These are phyloP conservation scores for Chionographis japonica DNA, from an alignment of 106 monocot genomes.

Conservation along the genomic window DNA sequence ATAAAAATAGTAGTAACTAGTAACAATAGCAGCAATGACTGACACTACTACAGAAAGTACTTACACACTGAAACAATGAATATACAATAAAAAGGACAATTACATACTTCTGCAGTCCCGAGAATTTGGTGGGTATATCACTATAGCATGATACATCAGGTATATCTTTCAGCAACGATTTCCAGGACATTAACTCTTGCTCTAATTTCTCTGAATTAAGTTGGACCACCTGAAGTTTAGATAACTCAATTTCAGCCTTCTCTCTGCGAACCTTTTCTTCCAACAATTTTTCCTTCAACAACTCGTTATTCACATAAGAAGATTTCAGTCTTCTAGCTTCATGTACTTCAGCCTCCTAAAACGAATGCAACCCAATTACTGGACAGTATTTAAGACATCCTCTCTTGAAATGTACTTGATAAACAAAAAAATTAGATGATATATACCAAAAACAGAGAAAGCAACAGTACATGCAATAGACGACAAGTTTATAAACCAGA, in stretches of 20 bases:
- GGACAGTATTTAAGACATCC: no score
- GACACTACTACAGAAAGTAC: no score
- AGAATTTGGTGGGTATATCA: conserved; percentile 73
- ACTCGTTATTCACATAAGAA: conserved; percentile 57
- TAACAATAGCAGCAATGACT: no score
- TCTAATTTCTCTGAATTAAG: conserved; percentile 53
- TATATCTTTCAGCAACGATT: conserved; percentile 64
- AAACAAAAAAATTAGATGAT: no score
- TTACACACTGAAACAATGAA: not conserved
- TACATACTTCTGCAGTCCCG: conserved; percentile 70
- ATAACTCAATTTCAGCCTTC: conserved; percentile 68
- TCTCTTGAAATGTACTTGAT: no score
- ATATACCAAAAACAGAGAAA: not conserved
- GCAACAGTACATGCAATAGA: no score
- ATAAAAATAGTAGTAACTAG: not conserved
- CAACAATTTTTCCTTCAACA: conserved; percentile 77
- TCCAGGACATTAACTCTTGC: conserved; percentile 66
- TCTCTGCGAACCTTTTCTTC: conserved; percentile 79
- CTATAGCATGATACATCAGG: conserved; percentile 69
- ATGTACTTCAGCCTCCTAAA: conserved; percentile 80
- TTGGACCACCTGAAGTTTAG: conserved; percentile 54
- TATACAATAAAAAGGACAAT: not conserved
- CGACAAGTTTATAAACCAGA: not conserved
- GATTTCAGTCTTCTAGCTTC: conserved; percentile 86
- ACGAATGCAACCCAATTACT: not conserved